Percentiles rank a stretch among this genome's conserved stretches.
Conservation (phyloP, 768 basidiomycete genomes). For the Sarcodon aspratus region DNA sequence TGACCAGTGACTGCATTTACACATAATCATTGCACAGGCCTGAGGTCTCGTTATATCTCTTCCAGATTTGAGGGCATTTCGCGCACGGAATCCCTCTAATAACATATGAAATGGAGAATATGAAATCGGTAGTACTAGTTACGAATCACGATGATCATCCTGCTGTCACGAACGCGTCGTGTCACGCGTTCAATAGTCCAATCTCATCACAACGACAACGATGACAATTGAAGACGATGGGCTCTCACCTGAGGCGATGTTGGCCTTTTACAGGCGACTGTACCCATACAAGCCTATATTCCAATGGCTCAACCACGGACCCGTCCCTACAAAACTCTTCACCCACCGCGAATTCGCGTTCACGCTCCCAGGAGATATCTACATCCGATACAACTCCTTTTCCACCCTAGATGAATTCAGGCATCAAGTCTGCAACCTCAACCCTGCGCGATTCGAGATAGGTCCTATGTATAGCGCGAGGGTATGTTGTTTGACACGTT, state of each 20-base stretch:
- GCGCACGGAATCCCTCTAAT: too few relatives aligned
- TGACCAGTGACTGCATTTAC: too few relatives aligned
- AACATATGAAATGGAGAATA: too few relatives aligned
- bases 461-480: conserved; percentile 86
- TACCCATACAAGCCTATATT: conserved; percentile 95
- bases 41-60: too few relatives aligned
- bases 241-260: conserved; percentile 51
- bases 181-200: neutral
- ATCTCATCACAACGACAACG: neutral
- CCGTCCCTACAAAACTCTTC: conserved; percentile 67
- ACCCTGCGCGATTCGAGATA: conserved; percentile 93
- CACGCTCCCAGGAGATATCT: conserved; percentile 83
- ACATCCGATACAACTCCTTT: conserved; percentile 93
- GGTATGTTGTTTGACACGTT: conserved; percentile 34
- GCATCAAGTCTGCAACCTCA: conserved; percentile 73
- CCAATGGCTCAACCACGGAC: conserved; percentile 91
- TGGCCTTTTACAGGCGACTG: conserved; percentile 76
- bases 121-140: too few relatives aligned
- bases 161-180: neutral
- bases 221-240: conserved; percentile 10
- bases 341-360: conserved; percentile 95
- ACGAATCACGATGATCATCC: too few relatives aligned
- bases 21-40: too few relatives aligned
- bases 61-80: too few relatives aligned
- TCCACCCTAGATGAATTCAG: conserved; percentile 79